Evolutionary conservation across 345 rosid species (phyloP).

Genomic region (Turnera subulata): DNA sequence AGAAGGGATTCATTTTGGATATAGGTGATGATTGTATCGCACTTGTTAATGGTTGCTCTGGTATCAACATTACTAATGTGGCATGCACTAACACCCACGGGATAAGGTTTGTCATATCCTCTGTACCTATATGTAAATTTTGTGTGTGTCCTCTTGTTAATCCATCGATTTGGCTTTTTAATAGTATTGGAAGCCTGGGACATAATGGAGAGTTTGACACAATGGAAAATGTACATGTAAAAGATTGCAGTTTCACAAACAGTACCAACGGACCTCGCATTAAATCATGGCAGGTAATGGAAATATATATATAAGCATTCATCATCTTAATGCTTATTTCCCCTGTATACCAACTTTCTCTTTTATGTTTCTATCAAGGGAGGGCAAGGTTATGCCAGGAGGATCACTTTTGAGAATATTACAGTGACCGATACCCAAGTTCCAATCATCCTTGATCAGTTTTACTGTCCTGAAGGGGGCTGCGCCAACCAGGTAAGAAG

Average conservation of each 20-base stretch:
- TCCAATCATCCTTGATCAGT: conserved; percentile 55
- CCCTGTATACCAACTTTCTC: too few species aligned
- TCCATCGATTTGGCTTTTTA: too few species aligned
- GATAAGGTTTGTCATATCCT: conserved; percentile 30
- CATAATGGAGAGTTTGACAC: conserved; percentile 17
- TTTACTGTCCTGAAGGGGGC: conserved; percentile 15
- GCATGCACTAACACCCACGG: conserved; percentile 44
- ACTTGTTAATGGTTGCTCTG: too few species aligned
- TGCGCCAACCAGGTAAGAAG: too few species aligned
- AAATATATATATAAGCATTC: too few species aligned
- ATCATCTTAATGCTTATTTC: too few species aligned
- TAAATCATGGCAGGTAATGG: conserved; percentile 63
- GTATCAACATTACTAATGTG: not conserved
- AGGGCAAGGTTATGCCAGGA: conserved; percentile 47
- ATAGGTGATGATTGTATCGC: too few species aligned
- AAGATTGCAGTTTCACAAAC: conserved; percentile 31
- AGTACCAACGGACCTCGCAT: conserved; percentile 54
- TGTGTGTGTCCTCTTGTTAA: too few species aligned
- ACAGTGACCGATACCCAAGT: conserved; percentile 24
- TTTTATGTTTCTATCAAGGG: too few species aligned
- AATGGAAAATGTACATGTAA: conserved; percentile 43
- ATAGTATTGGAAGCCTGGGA: conserved; percentile 64
- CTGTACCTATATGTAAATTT: too few species aligned
- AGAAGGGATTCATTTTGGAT: too few species aligned
- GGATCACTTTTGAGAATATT: conserved; percentile 38